Percentiles rank a stretch among this genome's conserved stretches.
phyloP scores from a whole-genome alignment of 331 rosid genomes.

The Dryas integrifolia region DNA sequence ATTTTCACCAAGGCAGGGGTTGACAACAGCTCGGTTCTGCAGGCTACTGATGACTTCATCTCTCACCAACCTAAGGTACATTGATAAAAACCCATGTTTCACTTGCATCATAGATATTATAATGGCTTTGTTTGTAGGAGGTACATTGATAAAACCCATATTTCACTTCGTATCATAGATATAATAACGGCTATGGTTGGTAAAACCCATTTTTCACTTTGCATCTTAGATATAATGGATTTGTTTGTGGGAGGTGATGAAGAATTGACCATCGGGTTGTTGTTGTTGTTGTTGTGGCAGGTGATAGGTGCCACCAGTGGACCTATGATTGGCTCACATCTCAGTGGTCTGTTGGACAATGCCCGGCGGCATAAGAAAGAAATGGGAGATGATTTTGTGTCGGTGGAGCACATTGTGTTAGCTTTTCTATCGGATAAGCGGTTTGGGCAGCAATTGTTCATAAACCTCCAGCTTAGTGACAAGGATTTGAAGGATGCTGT shows the following conservation, averaged over 20 bases:
- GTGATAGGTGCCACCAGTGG: slow-evolving; percentile 81
- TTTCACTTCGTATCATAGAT: background rate
- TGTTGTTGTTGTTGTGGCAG: slow-evolving; percentile 37
- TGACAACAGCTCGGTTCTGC: slow-evolving; percentile 83
- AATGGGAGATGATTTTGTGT: slow-evolving; percentile 83
- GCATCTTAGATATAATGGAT: background rate
- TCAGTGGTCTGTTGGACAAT: slow-evolving; percentile 54
- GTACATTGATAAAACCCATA: slow-evolving; percentile 10
- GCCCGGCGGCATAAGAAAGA: slow-evolving; percentile 65
- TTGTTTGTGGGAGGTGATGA: background rate
- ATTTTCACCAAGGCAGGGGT: slow-evolving; percentile 85
- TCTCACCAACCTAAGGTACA: slow-evolving; percentile 80
- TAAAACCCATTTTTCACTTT: background rate
- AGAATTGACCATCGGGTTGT: background rate
- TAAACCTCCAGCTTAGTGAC: slow-evolving; percentile 64
- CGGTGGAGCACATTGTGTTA: slow-evolving; percentile 85
- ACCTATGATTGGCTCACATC: slow-evolving; percentile 63
- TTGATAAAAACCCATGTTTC: background rate
- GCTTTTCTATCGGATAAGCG: slow-evolving; percentile 66
- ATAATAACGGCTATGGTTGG: background rate
- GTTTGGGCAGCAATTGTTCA: slow-evolving; percentile 82
- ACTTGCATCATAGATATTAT: background rate
- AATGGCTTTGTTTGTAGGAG: background rate
- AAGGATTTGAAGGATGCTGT: slow-evolving; percentile 79
- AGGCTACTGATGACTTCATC: slow-evolving; percentile 81